Evolutionary conservation across 768 basidiomycete species (phyloP), one percentile per base, ranked within the genome.

Genomic region (Rhodotorula paludigena): DNA sequence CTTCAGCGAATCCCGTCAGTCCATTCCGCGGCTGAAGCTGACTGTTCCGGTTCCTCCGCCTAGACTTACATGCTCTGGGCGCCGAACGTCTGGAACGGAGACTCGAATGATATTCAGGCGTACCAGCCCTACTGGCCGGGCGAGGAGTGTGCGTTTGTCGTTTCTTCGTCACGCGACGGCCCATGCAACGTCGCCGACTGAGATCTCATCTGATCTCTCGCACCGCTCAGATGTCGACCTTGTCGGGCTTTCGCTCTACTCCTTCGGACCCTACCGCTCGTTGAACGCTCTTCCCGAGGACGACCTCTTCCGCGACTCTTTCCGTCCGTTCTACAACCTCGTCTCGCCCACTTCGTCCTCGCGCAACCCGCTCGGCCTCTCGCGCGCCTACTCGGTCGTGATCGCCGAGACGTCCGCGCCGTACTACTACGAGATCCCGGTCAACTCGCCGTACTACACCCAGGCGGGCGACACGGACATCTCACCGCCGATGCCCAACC

Each of bases 181-280:
- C 33, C 21, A 28, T 30, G 20, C 2, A 23, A 18, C 25, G 6
- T 10, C n/a, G 23, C 41, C 14, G 41, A 44, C 23, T 48, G 48
- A 28, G 4, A 5, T 28, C 21, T 32, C 14, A 7, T 4, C 36
- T 1, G 16, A 18, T 35, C 64, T 62, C n/a, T n/a, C n/a, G n/a
- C n/a, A n/a, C n/a, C n/a, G n/a, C n/a, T n/a, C n/a, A n/a, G n/a
- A 59, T 53, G 71, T 72, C 63, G 71, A 72, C 47, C 14, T 68
- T 39, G 71, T 60, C 16, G 71, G 71, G 3, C 63, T 72, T 1
- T 65, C 63, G 12, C 41, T 68, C 41, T 72, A 72, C 63, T 65
- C 63, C 11, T 62, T 68, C 18, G 71, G 71, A 25, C 41, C 42
- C 30, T 28, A 62, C 44, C 62, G 62, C 9, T 48, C 36, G 2